A percentile compares a stretch with the other conserved stretches of the same genome.
phyloP scores from a whole-genome alignment of 2,329 filamentous ascomycete genomes.

The Aspergillus ruber region DNA sequence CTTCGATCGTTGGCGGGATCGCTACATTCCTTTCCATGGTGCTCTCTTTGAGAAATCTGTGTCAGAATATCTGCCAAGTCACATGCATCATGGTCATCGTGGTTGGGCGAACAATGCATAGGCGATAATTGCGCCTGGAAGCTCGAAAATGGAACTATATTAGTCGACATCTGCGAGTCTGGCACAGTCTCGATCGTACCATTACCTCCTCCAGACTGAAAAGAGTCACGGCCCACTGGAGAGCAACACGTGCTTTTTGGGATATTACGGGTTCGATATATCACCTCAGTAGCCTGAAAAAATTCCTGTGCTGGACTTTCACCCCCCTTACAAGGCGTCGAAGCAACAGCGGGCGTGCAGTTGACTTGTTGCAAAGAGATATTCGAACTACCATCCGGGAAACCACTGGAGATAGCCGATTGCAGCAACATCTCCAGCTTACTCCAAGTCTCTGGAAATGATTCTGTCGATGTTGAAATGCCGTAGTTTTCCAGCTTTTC shows the following conservation, averaged over 20 bases:
- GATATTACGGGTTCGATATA: constrained; percentile 13
- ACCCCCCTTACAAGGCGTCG: background rate
- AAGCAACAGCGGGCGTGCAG: background rate
- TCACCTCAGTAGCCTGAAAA: constrained; percentile 13
- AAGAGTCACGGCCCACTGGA: background rate
- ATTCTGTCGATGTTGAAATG: constrained; percentile 10
- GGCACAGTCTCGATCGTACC: constrained; percentile 1
- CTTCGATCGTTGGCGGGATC: background rate
- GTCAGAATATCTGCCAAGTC: constrained; percentile 26
- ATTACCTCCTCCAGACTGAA: background rate
- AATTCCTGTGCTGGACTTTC: background rate
- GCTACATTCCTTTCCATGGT: background rate
- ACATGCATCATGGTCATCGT: constrained; percentile 14
- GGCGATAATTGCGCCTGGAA: constrained; percentile 18
- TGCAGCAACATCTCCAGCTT: constrained; percentile 14
- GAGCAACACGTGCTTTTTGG: constrained; percentile 7
- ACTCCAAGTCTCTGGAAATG: constrained; percentile 13
- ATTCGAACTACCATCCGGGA: background rate
- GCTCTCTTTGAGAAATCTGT: constrained; percentile 12
- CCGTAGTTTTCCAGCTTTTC: constrained; percentile 12
- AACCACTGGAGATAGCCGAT: background rate
- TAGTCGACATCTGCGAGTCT: constrained; percentile 2
- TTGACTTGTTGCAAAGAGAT: background rate
- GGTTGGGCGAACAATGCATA: constrained; percentile 4
- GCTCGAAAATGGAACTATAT: constrained; percentile 29